Percentiles rank a stretch among this genome's conserved stretches.
Evolutionary conservation across 148 eudicot species (phyloP).

Genomic region (Chenopodium berlandieri): DNA sequence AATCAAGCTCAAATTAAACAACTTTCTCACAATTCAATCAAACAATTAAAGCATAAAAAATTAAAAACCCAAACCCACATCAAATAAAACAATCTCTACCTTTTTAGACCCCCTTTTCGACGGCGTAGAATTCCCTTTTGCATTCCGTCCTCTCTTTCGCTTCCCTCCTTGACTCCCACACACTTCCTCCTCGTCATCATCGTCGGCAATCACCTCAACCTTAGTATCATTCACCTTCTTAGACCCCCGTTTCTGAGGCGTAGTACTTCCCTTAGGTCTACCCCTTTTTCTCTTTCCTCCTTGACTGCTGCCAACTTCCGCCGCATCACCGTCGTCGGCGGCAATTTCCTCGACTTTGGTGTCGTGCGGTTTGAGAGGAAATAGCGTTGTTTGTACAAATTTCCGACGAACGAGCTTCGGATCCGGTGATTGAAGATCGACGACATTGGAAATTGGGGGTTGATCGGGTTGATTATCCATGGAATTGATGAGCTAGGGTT

Average conservation of each 20-base stretch:
- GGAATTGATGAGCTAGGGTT: constrained; percentile 41
- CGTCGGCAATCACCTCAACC: constrained; percentile 20
- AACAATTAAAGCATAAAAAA: not conserved
- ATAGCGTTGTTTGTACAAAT: constrained; percentile 70
- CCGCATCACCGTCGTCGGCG: constrained; percentile 28
- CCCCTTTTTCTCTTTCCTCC: constrained; percentile 34
- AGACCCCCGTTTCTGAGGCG: constrained; percentile 37
- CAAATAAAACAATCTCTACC: constrained; percentile 35
- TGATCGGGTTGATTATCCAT: constrained; percentile 34
- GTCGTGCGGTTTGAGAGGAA: constrained; percentile 47
- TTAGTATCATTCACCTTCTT: constrained; percentile 39
- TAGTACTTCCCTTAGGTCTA: constrained; percentile 35
- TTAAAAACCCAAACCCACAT: not conserved
- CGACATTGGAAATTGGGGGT: constrained; percentile 7
- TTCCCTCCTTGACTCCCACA: constrained; percentile 42
- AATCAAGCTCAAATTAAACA: not conserved
- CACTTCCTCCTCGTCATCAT: constrained; percentile 31
- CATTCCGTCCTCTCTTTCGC: constrained; percentile 34
- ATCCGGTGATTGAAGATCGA: constrained; percentile 34
- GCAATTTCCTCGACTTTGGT: constrained; percentile 18
- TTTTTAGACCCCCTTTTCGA: constrained; percentile 46
- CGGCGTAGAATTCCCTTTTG: constrained; percentile 33
- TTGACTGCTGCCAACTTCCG: constrained; percentile 43
- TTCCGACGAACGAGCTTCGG: constrained; percentile 46
- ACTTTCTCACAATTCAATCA: not conserved